Base-by-base conservation (phyloP, 2,329 filamentous ascomycete genomes). In the Massarina eburnea region DNA sequence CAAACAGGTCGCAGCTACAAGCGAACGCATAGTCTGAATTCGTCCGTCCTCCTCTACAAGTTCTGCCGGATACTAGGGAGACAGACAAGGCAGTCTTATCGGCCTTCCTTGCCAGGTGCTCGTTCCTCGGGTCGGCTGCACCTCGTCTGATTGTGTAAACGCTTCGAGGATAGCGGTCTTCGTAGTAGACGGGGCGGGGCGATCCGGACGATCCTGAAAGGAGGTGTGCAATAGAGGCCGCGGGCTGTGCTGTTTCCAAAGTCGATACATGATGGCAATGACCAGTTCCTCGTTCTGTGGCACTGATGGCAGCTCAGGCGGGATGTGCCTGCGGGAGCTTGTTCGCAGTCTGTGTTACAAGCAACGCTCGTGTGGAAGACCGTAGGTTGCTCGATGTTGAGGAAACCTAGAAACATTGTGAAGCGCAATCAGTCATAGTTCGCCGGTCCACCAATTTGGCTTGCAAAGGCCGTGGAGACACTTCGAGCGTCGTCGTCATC, bases 401-500 rank as follows among this genome's bases (percentile, higher is more conserved):
- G 20, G 4, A 3, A 19, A 21, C 34, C 18, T 10, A n/a, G 8
- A 3, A 17, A 12, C 15, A 21, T 21, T 7, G 26, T n/a, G 8
- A 20, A 10, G 4, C 15, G 20, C 24, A 46, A 72, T 83, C 79
- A 83, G 67, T 83, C 81, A 61, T 82, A 83, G 58, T 76, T 79
- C 33, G 79, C 79, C 43, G 71, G 54, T 39, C 89, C 91, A 45
- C 90, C 91, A 57, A 96, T 84, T 72, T 97, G 94, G 75, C 91
- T 96, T 51, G 92, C 91, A 74, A 97, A 99, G 39, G 91, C 91
- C 41, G 94, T 97, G 65, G 90, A 96, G 62, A 97, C 84, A 72
- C 92, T 97, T 73, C 94, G 90, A 63, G 94, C 90, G 67, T 97
- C 94, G 57, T 99, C 94, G 58, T 99, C 94, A 51, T 86, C 77